Evolutionary conservation across 2,329 filamentous ascomycete genomes (phyloP).

Genomic region (Exutisphaerella laricina): DNA sequence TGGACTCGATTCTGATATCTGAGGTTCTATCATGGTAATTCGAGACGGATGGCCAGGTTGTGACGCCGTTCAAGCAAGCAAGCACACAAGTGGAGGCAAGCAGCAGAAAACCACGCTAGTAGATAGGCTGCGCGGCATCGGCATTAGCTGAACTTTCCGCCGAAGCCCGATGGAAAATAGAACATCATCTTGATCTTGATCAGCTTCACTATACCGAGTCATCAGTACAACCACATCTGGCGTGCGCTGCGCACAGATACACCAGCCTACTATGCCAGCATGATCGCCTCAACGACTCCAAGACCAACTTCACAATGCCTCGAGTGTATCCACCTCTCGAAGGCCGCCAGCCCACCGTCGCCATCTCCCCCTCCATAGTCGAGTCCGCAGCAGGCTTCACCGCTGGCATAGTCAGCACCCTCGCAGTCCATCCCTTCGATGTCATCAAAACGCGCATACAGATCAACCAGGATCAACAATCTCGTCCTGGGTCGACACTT

Average conservation of each 20-base stretch:
- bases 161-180: no score
- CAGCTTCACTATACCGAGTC: not conserved
- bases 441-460: conserved; percentile 96
- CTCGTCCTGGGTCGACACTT: conserved; percentile 24
- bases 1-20: no score
- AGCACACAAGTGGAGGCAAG: no score
- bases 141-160: no score
- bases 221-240: not conserved
- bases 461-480: conserved; percentile 29
- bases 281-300: conserved; percentile 1
- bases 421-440: conserved; percentile 87
- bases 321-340: conserved; percentile 47
- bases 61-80: no score
- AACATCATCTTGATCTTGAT: no score
- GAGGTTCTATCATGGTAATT: no score
- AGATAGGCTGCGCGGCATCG: no score
- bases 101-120: no score
- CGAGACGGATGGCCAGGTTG: no score
- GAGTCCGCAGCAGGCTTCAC: conserved; percentile 87
- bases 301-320: conserved; percentile 36
- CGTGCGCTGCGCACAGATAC: conserved; percentile 1
- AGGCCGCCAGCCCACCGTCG: conserved; percentile 42
- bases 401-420: conserved; percentile 78
- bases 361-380: conserved; percentile 69
- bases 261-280: conserved; percentile 1